Evolutionary conservation across 2,329 filamentous ascomycete genomes (phyloP).

Genomic region (Orbilia quercus): DNA sequence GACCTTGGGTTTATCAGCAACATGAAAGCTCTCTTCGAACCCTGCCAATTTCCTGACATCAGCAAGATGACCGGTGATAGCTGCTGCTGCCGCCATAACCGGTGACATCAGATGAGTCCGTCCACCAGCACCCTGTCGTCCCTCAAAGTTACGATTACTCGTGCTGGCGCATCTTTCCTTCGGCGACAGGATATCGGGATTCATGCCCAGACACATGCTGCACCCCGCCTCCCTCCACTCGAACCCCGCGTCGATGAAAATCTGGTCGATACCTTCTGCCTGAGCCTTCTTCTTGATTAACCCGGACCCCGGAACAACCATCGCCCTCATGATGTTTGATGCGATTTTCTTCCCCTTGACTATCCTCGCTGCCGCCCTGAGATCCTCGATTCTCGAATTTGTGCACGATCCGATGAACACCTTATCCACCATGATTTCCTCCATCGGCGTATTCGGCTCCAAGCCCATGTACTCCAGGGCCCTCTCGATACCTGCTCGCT

Average conservation of each 20-base stretch:
- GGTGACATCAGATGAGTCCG: constrained; percentile 97
- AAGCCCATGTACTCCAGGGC: constrained; percentile 98
- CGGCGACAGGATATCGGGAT: constrained; percentile 93
- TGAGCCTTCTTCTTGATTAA: constrained; percentile 93
- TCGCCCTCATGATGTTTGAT: constrained; percentile 87
- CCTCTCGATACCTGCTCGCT: constrained; percentile 81
- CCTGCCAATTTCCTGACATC: constrained; percentile 84
- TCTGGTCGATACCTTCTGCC: constrained; percentile 88
- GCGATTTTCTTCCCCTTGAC: constrained; percentile 90
- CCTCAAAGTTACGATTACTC: constrained; percentile 97
- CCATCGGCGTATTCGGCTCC: constrained; percentile 83
- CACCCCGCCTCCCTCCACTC: constrained; percentile 98
- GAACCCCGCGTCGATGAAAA: constrained; percentile 91
- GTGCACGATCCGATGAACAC: constrained; percentile 98
- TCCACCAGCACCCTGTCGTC: constrained; percentile 89
- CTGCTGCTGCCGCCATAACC: constrained; percentile 92
- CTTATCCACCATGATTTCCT: constrained; percentile 93
- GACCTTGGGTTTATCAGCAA: constrained; percentile 70
- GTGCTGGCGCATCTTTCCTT: constrained; percentile 94
- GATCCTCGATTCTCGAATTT: constrained; percentile 94
- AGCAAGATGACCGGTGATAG: constrained; percentile 87
- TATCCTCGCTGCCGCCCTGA: constrained; percentile 85
- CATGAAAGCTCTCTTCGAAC: constrained; percentile 67
- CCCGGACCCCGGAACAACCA: constrained; percentile 96
- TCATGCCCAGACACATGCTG: constrained; percentile 99